These are phyloP conservation scores for Kwoniella sp. DNA, from an alignment of 768 basidiomycete genomes.

Conservation along the genomic window DNA sequence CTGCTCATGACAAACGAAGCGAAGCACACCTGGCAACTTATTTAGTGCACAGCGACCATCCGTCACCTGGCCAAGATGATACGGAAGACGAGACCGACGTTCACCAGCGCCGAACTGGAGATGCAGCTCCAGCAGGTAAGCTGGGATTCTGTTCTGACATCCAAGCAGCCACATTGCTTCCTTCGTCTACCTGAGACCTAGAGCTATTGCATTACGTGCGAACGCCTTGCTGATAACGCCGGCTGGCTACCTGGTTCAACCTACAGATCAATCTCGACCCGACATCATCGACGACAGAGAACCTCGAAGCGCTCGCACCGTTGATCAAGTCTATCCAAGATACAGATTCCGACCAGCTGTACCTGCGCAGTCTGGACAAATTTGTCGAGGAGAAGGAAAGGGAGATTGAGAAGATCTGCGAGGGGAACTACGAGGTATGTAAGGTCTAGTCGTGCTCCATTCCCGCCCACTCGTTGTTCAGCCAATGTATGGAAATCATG, in stretches of 20 bases:
- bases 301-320: conserved; percentile 91
- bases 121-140: conserved; percentile 53
- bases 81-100: conserved; percentile 43
- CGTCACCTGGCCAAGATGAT: conserved; percentile 45
- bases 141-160: too few species aligned
- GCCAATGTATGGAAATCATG: neutral
- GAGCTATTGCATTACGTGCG: neutral
- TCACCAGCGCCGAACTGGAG: conserved; percentile 52
- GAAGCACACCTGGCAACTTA: too few species aligned
- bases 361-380: conserved; percentile 78
- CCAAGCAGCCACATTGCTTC: too few species aligned
- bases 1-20: too few species aligned
- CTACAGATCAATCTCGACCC: conserved; percentile 46
- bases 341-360: conserved; percentile 83
- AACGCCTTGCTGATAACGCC: conserved; percentile 1
- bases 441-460: neutral
- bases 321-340: conserved; percentile 91
- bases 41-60: too few species aligned
- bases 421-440: conserved; percentile 77
- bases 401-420: conserved; percentile 94
- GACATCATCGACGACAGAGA: conserved; percentile 65
- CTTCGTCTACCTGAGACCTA: neutral
- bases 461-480: neutral
- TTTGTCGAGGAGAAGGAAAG: conserved; percentile 91
- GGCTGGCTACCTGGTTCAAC: too few species aligned